Evolutionary conservation across 2,329 filamentous ascomycete genomes (phyloP).

Genomic region (Alternaria triticina): DNA sequence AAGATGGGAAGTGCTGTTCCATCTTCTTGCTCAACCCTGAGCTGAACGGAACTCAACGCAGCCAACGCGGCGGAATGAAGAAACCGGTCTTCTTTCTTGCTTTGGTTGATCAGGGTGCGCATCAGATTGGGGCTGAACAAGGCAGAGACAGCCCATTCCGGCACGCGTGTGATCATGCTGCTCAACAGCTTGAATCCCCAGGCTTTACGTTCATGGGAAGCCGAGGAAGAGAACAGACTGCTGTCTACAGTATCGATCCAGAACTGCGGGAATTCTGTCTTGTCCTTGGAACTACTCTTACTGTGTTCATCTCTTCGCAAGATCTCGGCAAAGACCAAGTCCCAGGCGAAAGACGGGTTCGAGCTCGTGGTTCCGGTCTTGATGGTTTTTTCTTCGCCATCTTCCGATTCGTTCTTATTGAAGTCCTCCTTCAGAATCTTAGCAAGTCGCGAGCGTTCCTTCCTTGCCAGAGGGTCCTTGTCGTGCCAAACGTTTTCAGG

Average conservation of each 20-base stretch:
- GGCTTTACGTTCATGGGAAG: conserved; percentile 88
- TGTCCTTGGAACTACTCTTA: conserved; percentile 42
- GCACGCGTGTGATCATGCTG: conserved; percentile 67
- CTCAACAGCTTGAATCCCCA: conserved; percentile 89
- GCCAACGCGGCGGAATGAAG: conserved; percentile 75
- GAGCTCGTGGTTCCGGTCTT: conserved; percentile 79
- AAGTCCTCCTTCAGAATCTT: conserved; percentile 81
- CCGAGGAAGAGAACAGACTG: conserved; percentile 79
- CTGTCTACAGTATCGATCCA: conserved; percentile 89
- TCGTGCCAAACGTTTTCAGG: conserved; percentile 75
- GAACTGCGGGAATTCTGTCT: conserved; percentile 71
- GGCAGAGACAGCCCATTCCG: conserved; percentile 58
- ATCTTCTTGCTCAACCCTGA: conserved; percentile 64
- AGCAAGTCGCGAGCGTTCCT: conserved; percentile 71
- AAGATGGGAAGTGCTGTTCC: conserved; percentile 67
- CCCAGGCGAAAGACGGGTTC: conserved; percentile 88
- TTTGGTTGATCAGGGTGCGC: conserved; percentile 53
- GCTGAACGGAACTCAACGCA: conserved; percentile 73
- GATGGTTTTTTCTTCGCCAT: conserved; percentile 51
- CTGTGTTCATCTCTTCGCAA: conserved; percentile 32
- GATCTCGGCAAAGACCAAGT: conserved; percentile 67
- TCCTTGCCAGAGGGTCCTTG: conserved; percentile 73
- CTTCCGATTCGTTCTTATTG: conserved; percentile 58
- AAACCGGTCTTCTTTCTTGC: conserved; percentile 42
- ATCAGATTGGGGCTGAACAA: conserved; percentile 87